Conservation (phyloP, 2,329 filamentous ascomycete species). For the Diaporthe vexans region DNA sequence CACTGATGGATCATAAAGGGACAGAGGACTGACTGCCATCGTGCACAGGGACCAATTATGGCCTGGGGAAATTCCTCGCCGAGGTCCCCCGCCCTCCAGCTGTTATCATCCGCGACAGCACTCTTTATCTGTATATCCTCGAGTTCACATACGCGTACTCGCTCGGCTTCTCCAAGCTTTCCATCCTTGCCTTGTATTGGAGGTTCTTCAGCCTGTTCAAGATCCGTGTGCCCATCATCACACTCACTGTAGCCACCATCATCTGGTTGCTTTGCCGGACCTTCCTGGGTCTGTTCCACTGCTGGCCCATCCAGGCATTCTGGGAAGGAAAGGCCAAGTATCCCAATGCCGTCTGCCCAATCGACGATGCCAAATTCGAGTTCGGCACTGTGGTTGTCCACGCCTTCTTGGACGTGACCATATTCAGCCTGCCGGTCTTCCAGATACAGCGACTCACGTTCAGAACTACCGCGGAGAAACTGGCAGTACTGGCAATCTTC, state of each 20-base stretch:
- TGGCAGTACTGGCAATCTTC: conserved; percentile 12
- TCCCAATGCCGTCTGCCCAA: conserved; percentile 7
- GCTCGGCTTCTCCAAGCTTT: conserved; percentile 27
- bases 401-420: conserved; percentile 25
- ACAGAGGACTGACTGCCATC: neutral
- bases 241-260: conserved; percentile 5
- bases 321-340: conserved; percentile 19
- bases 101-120: conserved; percentile 2
- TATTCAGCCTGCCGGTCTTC: conserved; percentile 26
- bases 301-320: conserved; percentile 26
- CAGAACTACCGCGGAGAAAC: neutral
- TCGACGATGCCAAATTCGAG: conserved; percentile 26
- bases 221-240: conserved; percentile 26
- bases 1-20: neutral
- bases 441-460: conserved; percentile 8
- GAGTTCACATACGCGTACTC: conserved; percentile 34
- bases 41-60: conserved; percentile 11
- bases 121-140: conserved; percentile 18
- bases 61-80: conserved; percentile 3
- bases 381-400: conserved; percentile 28
- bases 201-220: conserved; percentile 28
- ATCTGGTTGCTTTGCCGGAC: conserved; percentile 31
- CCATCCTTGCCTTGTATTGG: conserved; percentile 29
- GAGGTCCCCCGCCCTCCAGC: conserved; percentile 8
- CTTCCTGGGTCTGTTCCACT: conserved; percentile 19